A percentile compares a stretch with the other conserved stretches of the same genome.
Evolutionary conservation across 805 yeast genomes (phyloP).

Genomic region (Nakazawaea pomicola): DNA sequence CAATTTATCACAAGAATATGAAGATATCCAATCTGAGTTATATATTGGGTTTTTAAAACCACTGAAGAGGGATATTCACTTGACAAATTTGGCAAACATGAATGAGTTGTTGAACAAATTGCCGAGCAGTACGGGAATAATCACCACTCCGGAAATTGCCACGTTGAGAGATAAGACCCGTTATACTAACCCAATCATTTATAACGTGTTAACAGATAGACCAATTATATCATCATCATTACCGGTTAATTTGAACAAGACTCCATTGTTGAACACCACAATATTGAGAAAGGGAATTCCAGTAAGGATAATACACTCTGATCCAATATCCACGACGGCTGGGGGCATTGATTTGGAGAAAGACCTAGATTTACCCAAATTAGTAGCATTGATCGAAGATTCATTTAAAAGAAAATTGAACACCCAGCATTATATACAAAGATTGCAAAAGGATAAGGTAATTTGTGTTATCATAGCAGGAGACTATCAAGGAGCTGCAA

Average conservation of each 20-base stretch:
- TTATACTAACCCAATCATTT: constrained; percentile 76
- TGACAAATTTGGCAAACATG: constrained; percentile 66
- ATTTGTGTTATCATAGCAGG: constrained; percentile 85
- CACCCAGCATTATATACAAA: constrained; percentile 54
- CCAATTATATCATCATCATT: constrained; percentile 87
- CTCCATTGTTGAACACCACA: constrained; percentile 70
- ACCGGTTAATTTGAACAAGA: constrained; percentile 56
- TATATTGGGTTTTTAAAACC: constrained; percentile 50
- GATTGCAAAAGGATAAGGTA: constrained; percentile 61
- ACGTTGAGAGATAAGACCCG: constrained; percentile 30
- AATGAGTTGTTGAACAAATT: constrained; percentile 44
- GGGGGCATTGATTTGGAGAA: constrained; percentile 48
- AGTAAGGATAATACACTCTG: constrained; percentile 35
- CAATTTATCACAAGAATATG: constrained; percentile 77
- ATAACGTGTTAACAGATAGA: constrained; percentile 87
- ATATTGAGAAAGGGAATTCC: constrained; percentile 73
- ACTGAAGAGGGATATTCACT: constrained; percentile 44
- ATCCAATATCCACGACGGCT: constrained; percentile 27
- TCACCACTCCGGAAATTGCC: constrained; percentile 80
- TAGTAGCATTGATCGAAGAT: constrained; percentile 63
- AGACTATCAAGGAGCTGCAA: constrained; percentile 93
- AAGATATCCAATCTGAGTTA: constrained; percentile 59
- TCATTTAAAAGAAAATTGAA: constrained; percentile 74
- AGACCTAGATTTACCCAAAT: too few species aligned
- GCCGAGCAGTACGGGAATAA: constrained; percentile 66